A percentile compares a stretch with the other conserved stretches of the same genome.
Conservation (phyloP, 352 stramenopile species). For the Phytopythium oedochilum region DNA sequence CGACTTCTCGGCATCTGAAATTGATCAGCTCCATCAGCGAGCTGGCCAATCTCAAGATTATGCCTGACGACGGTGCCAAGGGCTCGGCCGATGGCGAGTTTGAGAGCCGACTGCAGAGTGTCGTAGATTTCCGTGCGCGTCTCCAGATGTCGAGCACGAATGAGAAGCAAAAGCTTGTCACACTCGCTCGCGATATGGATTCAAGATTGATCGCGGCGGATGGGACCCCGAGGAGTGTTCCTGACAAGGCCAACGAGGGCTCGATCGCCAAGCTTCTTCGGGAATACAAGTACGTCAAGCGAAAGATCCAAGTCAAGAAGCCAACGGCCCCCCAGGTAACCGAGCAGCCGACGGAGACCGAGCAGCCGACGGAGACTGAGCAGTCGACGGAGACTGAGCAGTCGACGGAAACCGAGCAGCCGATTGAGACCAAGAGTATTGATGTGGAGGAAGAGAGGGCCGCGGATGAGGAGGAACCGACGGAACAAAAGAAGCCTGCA, state of each 20-base stretch:
- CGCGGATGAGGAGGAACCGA: background rate
- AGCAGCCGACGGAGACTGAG: too few species aligned
- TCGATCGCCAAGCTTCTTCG: conserved; percentile 9
- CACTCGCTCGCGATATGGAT: conserved; percentile 35
- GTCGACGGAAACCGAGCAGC: too few species aligned
- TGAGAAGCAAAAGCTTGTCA: conserved; percentile 61
- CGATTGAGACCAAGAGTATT: background rate
- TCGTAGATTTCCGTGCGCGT: conserved; percentile 67
- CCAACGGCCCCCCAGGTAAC: background rate
- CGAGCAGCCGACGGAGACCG: background rate
- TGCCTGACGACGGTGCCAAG: conserved; percentile 15
- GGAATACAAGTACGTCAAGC: conserved; percentile 47
- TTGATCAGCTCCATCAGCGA: conserved; percentile 71
- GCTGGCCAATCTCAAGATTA: conserved; percentile 55
- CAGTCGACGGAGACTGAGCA: too few species aligned
- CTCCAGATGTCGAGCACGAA: conserved; percentile 68
- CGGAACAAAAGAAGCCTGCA: background rate
- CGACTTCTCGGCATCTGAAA: conserved; percentile 68
- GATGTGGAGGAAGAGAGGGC: background rate
- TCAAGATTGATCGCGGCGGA: background rate
- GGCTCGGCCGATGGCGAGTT: conserved; percentile 30
- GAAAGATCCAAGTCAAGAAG: conserved; percentile 31
- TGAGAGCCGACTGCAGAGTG: conserved; percentile 52
- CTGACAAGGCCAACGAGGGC: conserved; percentile 1
- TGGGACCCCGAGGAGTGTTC: background rate